Base-by-base conservation (phyloP, 225 moss, liverwort and hornwort genomes). In the Anthoceros angustus region DNA sequence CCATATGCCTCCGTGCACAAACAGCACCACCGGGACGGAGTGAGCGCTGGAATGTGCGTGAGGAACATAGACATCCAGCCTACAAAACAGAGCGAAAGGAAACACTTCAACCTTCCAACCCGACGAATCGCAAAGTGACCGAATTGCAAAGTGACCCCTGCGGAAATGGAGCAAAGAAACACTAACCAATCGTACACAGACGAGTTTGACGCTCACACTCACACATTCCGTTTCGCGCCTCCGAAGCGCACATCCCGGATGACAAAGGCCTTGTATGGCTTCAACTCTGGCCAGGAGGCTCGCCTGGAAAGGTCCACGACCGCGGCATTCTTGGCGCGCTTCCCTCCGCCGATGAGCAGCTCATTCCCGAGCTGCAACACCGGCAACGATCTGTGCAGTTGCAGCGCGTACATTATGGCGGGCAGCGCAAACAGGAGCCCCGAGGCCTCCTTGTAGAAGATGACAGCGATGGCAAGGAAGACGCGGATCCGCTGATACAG, bases 1-100 rank as follows among this genome's bases (percentile, higher is more conserved):
- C 98, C 98, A 98, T 67, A 86, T 88, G 42, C 92, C 98, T 24
- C 98, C 98, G 66, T 98, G 98, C 42, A 98, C 79, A 64, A 89
- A 92, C 67, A 98, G 68, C 24, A 92, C 48, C 12, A 98, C 92
- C 0, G 98, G 88, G 67, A 81, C 74, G 45, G 76, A 68, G 60
- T 45, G 70, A 39, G 67, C 66, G 25, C 42, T 65, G 18, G 70
- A 72, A 41, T 55, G 64, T 42, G 68, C 64, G 21, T 32, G 49
- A 39, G 92, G 92, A 32, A 82, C 78, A 61, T 92, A 92, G 0
- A 92, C 70, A 69, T 92, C 88, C 80, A 88, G 70, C 76, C 89
- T 89, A 67, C 25, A 48, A 70, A 74, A 16, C 67, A 65, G 72
- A 43, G 5, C 38, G 3, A 43, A 66, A 7, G 25, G 16, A 3